phyloP scores from a whole-genome alignment of 768 basidiomycete species.

The Mycena albidolilacea region DNA sequence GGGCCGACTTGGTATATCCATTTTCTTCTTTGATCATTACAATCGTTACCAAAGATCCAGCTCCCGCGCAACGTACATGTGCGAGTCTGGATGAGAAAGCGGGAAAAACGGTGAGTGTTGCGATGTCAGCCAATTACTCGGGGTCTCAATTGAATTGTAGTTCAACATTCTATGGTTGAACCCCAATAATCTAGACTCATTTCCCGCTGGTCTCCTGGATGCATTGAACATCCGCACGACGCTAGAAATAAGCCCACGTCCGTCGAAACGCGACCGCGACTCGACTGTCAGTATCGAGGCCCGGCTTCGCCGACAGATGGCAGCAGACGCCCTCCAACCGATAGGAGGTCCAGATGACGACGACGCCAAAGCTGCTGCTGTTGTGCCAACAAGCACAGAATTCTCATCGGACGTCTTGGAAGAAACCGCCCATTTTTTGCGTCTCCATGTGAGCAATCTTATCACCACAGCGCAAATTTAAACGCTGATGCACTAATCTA shows the following conservation, averaged over 20 bases:
- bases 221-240: conserved; percentile 62
- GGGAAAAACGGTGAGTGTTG: conserved; percentile 69
- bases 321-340: conserved; percentile 76
- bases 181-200: conserved; percentile 72
- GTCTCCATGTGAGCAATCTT: conserved; percentile 66
- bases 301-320: conserved; percentile 83
- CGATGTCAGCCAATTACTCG: conserved; percentile 9
- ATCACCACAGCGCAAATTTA: conserved; percentile 32
- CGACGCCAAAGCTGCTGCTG: conserved; percentile 41
- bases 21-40: too few species aligned
- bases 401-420: conserved; percentile 72
- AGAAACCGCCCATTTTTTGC: conserved; percentile 78
- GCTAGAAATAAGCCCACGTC: conserved; percentile 37
- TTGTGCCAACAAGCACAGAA: conserved; percentile 47
- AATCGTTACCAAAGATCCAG: conserved; percentile 41
- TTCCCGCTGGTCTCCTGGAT: conserved; percentile 77
- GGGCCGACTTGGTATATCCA: conserved; percentile 66
- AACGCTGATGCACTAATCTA: conserved; percentile 48
- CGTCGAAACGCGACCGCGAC: conserved; percentile 45
- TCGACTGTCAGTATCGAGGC: conserved; percentile 51
- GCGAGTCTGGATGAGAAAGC: conserved; percentile 80
- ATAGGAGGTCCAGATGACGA: conserved; percentile 57
- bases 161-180: conserved; percentile 89
- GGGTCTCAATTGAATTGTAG: conserved; percentile 52
- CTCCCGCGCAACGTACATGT: conserved; percentile 82